Percentiles rank a stretch among this genome's conserved stretches.
Conservation (phyloP, 768 basidiomycete species). For the Cystobasidium ongulense region DNA sequence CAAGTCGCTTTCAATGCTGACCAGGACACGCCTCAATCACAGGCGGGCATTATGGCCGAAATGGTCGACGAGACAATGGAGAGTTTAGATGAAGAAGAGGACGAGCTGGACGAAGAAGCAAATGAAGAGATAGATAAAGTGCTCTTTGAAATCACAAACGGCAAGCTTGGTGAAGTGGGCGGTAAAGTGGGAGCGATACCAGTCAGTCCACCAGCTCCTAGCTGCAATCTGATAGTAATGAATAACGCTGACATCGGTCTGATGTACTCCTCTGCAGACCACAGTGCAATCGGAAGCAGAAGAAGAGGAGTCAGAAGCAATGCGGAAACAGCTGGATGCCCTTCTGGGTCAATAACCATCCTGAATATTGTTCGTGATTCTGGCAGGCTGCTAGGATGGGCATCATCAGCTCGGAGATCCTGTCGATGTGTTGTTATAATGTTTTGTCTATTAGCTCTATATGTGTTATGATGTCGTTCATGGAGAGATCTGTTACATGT, state of each 20-base stretch:
- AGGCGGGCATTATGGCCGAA: slow-evolving; percentile 97
- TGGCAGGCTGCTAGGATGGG: too few species aligned
- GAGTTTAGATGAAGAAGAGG: slow-evolving; percentile 56
- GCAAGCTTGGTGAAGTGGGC: slow-evolving; percentile 40
- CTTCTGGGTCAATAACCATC: slow-evolving; percentile 5
- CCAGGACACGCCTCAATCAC: slow-evolving; percentile 13
- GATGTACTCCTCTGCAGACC: background rate
- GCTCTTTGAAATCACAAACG: slow-evolving; percentile 86
- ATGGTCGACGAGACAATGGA: slow-evolving; percentile 92
- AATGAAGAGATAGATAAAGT: slow-evolving; percentile 97
- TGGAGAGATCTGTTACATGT: background rate
- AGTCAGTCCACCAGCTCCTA: slow-evolving; percentile 28
- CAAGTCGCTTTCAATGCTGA: background rate
- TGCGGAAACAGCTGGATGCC: slow-evolving; percentile 32
- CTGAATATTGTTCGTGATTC: too few species aligned
- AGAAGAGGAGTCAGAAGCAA: slow-evolving; percentile 30
- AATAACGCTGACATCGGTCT: background rate
- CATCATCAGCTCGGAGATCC: too few species aligned
- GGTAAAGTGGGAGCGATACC: slow-evolving; percentile 39
- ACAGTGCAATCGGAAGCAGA: slow-evolving; percentile 17
- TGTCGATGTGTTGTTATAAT: too few species aligned
- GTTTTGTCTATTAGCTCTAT: background rate
- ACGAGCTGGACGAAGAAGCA: slow-evolving; percentile 91
- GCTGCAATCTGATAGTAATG: background rate
- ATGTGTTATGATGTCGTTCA: too few species aligned